Base-by-base conservation (phyloP, 805 yeast genomes). In the Barnettozyma populi region DNA sequence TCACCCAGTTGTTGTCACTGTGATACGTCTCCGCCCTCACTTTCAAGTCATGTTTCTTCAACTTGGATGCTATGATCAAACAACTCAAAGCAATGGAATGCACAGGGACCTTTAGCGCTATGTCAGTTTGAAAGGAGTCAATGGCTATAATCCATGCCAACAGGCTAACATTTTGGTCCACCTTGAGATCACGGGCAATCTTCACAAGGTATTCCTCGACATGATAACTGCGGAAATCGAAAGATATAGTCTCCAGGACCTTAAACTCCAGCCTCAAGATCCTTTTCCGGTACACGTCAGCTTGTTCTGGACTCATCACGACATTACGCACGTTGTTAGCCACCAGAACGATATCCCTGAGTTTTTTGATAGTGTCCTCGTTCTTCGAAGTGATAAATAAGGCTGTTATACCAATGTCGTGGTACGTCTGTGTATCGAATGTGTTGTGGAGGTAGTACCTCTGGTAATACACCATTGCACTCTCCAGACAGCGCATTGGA, bases 321-420 rank as follows among this genome's bases (percentile, higher is more conserved):
- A 57, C 51, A 41, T 61, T 63, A 13, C 69, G 57, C n/a, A 66
- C 50, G 40, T 61, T 67, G 49, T 69, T 60, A 5, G 73, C 68
- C 34, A 66, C 67, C 4, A 67, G 60, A 40, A 83, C 74, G 11
- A 89, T 73, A 40, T 85, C 87, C 45, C 79, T 72, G 14, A 84
- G 63, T 55, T 85, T 85, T 62, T 88, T 89, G 37, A 89, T 82
- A 37, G 90, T 86, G 59, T 90, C 97, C 59, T 87, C 95, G 53
- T 82, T 80, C 63, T 90, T 88, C 5, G 41, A 37, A 7, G 41
- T 37, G 16, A 37, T 23, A n/a, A 37, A 39, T 18, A 37, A 19
- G 4, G 41, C 41, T 7, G 41, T 37, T 7, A 37, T 37, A 2
- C 27, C 86, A n/a, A 86, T 76, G 39, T 83, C 82, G 53, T 72